A percentile compares a stretch with the other conserved stretches of the same genome.
phyloP scores from a whole-genome alignment of 129 eudicot genomes.

The Artemisia argyi region DNA sequence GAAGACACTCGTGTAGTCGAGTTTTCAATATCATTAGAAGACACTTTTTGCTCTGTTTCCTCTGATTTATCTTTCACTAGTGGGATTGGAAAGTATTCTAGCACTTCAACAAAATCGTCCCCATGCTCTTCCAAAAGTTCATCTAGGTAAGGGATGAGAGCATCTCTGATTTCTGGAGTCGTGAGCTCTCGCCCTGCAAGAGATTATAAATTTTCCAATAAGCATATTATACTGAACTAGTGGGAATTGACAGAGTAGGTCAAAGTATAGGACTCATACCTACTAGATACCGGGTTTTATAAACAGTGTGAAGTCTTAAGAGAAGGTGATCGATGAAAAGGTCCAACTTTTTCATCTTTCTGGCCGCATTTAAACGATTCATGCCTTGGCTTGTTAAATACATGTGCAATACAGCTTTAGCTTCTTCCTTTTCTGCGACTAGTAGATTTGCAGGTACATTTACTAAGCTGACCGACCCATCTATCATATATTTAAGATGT shows the following conservation, averaged over 20 bases:
- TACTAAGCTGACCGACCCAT: constrained; percentile 63
- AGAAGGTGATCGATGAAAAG: constrained; percentile 84
- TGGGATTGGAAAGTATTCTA: constrained; percentile 69
- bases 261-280: constrained; percentile 55
- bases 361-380: constrained; percentile 61
- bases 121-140: constrained; percentile 70
- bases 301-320: constrained; percentile 74
- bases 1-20: constrained; percentile 33
- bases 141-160: constrained; percentile 79
- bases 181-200: constrained; percentile 89
- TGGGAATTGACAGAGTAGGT: neutral
- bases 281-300: constrained; percentile 86
- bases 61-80: constrained; percentile 50
- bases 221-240: constrained; percentile 4
- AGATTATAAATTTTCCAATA: neutral
- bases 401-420: constrained; percentile 86
- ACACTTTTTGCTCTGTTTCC: constrained; percentile 36
- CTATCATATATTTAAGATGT: constrained; percentile 41
- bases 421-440: constrained; percentile 91
- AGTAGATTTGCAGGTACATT: constrained; percentile 65
- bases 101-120: constrained; percentile 50
- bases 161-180: constrained; percentile 83
- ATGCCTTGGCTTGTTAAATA: constrained; percentile 84
- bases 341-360: constrained; percentile 84
- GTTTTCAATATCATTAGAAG: constrained; percentile 26